Base-by-base conservation (phyloP, 345 rosid genomes). In the Crucihimalaya himalaica region DNA sequence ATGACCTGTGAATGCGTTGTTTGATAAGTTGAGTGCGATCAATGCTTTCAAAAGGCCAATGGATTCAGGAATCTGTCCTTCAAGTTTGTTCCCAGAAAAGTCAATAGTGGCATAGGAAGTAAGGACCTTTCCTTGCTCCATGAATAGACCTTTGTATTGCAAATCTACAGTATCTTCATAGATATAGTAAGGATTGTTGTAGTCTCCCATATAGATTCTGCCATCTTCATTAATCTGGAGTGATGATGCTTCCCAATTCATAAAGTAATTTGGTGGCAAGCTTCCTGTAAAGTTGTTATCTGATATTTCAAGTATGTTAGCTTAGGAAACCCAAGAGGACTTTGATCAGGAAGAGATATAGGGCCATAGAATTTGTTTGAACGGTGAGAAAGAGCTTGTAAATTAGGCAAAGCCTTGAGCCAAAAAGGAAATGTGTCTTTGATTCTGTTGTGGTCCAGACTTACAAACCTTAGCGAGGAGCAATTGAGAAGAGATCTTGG, bases 341-440 rank as follows among this genome's bases (percentile, higher is more conserved):
- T 21, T 48, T 50, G 58, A 20, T 65, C 20, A 32, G 34, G 58
- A 50, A 1, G 71, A 13, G 78, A 34, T 1, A 73, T 15, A 12
- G 8, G 20, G 9, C 77, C 71, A 32, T 11, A 54, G 13, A 73
- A 64, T 8, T 4, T 73, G 71, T 73, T 64, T 54, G 77, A 55
- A 34, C 77, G 71, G 29, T 64, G 71, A 0, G 29, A 55, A 18
- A 73, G 21, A 7, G 5, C 65, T 55, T 32, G 29, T 7, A 66
- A 66, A 50, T 65, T 2, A 0, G 58, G 58, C 3, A 32, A 31
- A 32, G 9, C 45, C 20, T 50, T 65, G 19, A 65, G 70, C 70
- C 70, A 65, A 15, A 65, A 48, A 34, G 71, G 71, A 73, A 55
- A 73, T 0, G 31, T 65, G 66, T 73, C 71, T 35, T 23, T 2